phyloP scores from a whole-genome alignment of 192 early-diverging fungal species.

The Coemansia sp. region DNA sequence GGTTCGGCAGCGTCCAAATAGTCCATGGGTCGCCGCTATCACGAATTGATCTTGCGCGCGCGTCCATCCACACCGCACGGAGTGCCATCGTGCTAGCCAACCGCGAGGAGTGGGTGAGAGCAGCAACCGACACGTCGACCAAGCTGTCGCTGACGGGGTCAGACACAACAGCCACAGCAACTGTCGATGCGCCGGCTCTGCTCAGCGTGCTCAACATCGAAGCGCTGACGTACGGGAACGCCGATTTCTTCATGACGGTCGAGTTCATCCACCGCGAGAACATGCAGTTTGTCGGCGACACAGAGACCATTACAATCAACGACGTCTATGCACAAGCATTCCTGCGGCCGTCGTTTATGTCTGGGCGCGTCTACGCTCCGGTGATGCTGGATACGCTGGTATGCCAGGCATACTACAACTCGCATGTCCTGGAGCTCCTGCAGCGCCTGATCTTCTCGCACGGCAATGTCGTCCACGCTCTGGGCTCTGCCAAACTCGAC shows the following conservation, averaged over 20 bases:
- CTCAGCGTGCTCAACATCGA: conserved; percentile 69
- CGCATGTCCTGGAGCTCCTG: conserved; percentile 61
- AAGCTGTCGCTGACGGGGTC: conserved; percentile 44
- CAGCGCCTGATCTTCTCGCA: conserved; percentile 60
- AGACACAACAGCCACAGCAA: conserved; percentile 51
- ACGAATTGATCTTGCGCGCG: conserved; percentile 62
- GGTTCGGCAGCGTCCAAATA: conserved; percentile 57
- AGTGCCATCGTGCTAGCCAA: conserved; percentile 62
- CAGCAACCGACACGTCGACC: conserved; percentile 35
- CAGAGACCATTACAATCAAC: conserved; percentile 57
- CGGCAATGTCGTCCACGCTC: conserved; percentile 35
- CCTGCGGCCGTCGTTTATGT: conserved; percentile 67
- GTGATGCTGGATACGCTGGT: conserved; percentile 72
- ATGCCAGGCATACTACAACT: conserved; percentile 72
- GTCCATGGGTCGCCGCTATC: conserved; percentile 60
- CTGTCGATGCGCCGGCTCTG: conserved; percentile 65
- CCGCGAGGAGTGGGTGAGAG: conserved; percentile 44
- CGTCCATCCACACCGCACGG: conserved; percentile 56
- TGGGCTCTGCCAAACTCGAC: conserved; percentile 46
- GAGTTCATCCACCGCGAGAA: conserved; percentile 75
- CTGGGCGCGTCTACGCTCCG: conserved; percentile 69
- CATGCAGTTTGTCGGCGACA: conserved; percentile 74
- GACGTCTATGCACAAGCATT: conserved; percentile 64
- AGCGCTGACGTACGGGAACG: conserved; percentile 45
- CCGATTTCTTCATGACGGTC: conserved; percentile 64